Conservation (phyloP, 2,329 filamentous ascomycete species). For the Periconia sp. region DNA sequence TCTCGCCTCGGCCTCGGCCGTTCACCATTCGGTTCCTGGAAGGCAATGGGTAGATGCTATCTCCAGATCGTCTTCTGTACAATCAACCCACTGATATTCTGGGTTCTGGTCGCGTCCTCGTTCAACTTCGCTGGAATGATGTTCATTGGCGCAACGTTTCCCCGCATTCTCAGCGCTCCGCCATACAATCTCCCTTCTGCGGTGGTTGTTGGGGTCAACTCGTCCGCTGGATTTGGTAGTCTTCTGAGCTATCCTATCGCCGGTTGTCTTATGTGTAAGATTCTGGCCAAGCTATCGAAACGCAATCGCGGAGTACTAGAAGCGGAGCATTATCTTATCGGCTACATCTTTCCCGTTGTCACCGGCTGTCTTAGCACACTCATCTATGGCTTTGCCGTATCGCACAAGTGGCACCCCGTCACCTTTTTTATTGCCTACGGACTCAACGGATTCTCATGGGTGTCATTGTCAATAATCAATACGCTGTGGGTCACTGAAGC, state of each 20-base stretch:
- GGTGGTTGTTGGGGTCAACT: constrained; percentile 25
- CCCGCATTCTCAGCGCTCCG: constrained; percentile 19
- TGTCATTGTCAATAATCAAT: constrained; percentile 28
- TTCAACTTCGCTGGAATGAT: constrained; percentile 38
- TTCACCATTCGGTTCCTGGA: constrained; percentile 33
- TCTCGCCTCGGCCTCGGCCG: constrained; percentile 26
- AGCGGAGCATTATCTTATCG: constrained; percentile 40
- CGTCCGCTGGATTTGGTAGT: constrained; percentile 23
- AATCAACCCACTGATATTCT: constrained; percentile 39
- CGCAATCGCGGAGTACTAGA: constrained; percentile 36
- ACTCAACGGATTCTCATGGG: constrained; percentile 34
- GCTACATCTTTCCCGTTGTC: constrained; percentile 32
- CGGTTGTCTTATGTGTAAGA: constrained; percentile 12
- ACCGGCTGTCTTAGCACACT: constrained; percentile 27
- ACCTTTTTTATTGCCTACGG: constrained; percentile 35
- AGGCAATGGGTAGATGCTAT: constrained; percentile 28
- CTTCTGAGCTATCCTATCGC: constrained; percentile 23
- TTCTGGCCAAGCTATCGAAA: constrained; percentile 24
- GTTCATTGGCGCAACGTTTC: constrained; percentile 35
- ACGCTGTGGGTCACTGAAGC: constrained; percentile 41
- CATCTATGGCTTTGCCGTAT: constrained; percentile 32
- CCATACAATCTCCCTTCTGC: constrained; percentile 29
- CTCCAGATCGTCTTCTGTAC: constrained; percentile 35
- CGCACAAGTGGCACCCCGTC: constrained; percentile 16
- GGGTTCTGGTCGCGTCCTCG: constrained; percentile 31